These are phyloP conservation scores for Prototheca stagnorum DNA, from an alignment of 163 green algal genomes.

Conservation along the genomic window DNA sequence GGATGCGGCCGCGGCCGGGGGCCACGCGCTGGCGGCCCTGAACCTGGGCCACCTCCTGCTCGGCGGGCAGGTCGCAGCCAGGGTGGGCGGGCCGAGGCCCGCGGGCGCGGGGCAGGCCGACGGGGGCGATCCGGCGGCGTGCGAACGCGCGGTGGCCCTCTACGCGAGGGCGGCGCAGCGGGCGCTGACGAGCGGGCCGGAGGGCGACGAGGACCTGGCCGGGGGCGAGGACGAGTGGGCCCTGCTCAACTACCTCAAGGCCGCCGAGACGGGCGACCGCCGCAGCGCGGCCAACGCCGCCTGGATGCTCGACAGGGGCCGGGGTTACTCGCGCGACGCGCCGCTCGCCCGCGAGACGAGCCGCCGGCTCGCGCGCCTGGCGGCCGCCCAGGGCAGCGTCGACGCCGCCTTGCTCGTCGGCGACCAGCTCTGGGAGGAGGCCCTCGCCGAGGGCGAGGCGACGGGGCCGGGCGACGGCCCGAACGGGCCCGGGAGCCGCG, in stretches of 20 bases:
- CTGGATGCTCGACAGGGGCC: slow-evolving; percentile 47
- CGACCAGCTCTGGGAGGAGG: neutral
- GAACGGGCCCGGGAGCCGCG: too few relatives aligned
- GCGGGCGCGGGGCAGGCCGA: too few relatives aligned
- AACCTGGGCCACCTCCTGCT: slow-evolving; percentile 81
- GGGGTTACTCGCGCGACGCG: neutral
- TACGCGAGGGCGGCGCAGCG: slow-evolving; percentile 50
- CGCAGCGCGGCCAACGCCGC: slow-evolving; percentile 72
- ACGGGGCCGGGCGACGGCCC: too few relatives aligned
- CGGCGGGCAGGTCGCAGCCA: too few relatives aligned
- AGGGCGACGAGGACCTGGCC: slow-evolving; percentile 48
- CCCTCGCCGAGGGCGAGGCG: neutral
- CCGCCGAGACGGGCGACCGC: slow-evolving; percentile 63
- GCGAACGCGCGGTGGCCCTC: slow-evolving; percentile 39
- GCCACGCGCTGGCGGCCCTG: slow-evolving; percentile 59
- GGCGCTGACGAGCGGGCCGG: slow-evolving; percentile 11
- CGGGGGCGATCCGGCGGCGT: slow-evolving; percentile 17
- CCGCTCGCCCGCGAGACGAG: too few relatives aligned
- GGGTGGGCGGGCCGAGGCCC: too few relatives aligned
- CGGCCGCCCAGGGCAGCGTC: neutral
- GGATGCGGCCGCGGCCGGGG: slow-evolving; percentile 16
- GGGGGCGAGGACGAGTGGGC: slow-evolving; percentile 31
- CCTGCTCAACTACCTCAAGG: slow-evolving; percentile 56
- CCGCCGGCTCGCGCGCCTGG: neutral
- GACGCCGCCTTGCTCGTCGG: neutral